Base-by-base conservation (phyloP, 75 land plant genomes). In the Adiantum capillusveneris region DNA sequence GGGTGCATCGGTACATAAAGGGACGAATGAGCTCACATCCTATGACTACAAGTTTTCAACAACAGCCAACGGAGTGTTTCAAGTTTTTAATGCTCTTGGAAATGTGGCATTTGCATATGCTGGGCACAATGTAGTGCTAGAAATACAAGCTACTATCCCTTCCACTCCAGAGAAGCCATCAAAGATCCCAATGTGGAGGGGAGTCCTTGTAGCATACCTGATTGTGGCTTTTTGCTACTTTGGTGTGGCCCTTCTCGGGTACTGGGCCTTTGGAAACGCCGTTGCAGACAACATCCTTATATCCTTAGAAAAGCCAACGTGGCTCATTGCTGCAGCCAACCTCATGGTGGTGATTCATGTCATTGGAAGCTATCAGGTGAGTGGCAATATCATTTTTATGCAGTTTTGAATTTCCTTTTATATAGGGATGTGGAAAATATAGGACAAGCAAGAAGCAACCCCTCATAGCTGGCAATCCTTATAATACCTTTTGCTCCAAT, bases 281-380 rank as follows among this genome's bases (percentile, higher is more conserved):
- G 81, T 84, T n/a, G 62, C 65, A 0, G 97, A 84, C 37, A 87
- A 91, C 69, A 59, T 91, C 17, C 78, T 91, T 14, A 37, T 83
- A 34, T 31, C 66, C 0, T 78, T 84, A 11, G 41, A 67, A 20
- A 74, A 62, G 31, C 97, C 97, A 0, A 45, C n/a, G 1, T 84
- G 93, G 97, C 86, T 91, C 51, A 84, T 91, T 54, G 97, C 97
- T 12, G 60, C 73, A 0, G 93, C 97, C n/a, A 87, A 84, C 49
- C 48, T 91, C 49, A 87, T 91, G 92, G 93, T 91, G 44, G 88
- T 87, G 22, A 42, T 90, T 25, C 96, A 90, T 79, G 92, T 90
- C 57, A 84, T 87, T 18, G 97, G 97, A 11, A 91, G 97, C 65
- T 91, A 91, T 61, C 97, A 91, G 85, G 96, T 84, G 20, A 34